Conservation (phyloP, 225 moss, liverwort and hornwort species). For the Marchantia paleacea region DNA sequence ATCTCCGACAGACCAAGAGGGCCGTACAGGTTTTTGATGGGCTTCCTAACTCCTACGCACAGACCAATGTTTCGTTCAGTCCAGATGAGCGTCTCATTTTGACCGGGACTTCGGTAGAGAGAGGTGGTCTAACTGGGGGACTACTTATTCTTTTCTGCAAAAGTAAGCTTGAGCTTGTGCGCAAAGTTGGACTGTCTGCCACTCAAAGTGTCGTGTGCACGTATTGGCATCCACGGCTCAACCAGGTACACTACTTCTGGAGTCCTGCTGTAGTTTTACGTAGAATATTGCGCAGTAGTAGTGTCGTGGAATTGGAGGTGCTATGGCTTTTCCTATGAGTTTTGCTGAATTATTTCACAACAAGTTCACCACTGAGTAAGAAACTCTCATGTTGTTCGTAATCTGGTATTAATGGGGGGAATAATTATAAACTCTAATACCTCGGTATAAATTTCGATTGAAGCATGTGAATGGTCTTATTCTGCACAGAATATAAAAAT, state of each 20-base stretch:
- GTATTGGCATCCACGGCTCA: conserved; percentile 89
- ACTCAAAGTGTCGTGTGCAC: conserved; percentile 84
- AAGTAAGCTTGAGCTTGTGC: conserved; percentile 67
- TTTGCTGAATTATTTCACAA: too few relatives aligned
- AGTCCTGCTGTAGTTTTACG: background rate
- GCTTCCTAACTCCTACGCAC: conserved; percentile 82
- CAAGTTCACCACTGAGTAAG: too few relatives aligned
- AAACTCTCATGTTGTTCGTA: too few relatives aligned
- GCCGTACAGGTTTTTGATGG: conserved; percentile 66
- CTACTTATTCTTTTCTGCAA: conserved; percentile 75
- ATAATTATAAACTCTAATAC: background rate
- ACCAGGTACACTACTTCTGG: conserved; percentile 53
- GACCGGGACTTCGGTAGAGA: conserved; percentile 93
- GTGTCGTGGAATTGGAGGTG: background rate
- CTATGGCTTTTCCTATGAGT: background rate
- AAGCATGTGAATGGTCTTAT: background rate
- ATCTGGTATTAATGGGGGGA: too few relatives aligned
- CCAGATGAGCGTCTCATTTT: conserved; percentile 94
- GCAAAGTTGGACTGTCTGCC: conserved; percentile 83
- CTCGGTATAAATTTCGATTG: background rate
- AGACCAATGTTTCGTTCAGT: conserved; percentile 89
- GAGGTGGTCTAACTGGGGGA: conserved; percentile 77
- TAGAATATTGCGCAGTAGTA: background rate
- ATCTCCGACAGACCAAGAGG: conserved; percentile 72
- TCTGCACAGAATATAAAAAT: background rate